A percentile compares a stretch with the other conserved stretches of the same genome.
These are phyloP conservation scores for Aspergillus homomorphus DNA, from an alignment of 495 filamentous ascomycete genomes.

Conservation along the genomic window DNA sequence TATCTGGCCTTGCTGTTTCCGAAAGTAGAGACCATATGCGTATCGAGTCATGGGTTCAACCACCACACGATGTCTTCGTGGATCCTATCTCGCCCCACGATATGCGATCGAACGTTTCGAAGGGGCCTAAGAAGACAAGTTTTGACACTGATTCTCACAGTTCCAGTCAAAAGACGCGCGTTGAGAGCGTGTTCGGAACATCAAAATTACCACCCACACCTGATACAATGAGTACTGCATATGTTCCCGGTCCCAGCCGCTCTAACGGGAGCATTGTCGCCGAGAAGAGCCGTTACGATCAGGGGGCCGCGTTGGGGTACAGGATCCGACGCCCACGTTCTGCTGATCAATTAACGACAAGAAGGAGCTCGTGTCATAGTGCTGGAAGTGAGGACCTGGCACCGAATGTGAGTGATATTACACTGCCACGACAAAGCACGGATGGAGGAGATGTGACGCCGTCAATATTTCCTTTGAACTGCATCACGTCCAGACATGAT, in stretches of 20 bases:
- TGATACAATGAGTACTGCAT: slow-evolving; percentile 46
- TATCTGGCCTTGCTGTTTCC: background rate
- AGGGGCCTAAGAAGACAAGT: slow-evolving; percentile 12
- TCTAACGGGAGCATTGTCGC: slow-evolving; percentile 37
- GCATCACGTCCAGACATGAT: slow-evolving; percentile 28
- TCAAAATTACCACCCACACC: slow-evolving; percentile 41
- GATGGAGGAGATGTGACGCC: slow-evolving; percentile 25
- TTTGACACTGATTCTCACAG: slow-evolving; percentile 24
- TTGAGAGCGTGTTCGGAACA: slow-evolving; percentile 37
- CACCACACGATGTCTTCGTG: slow-evolving; percentile 17
- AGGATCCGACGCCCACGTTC: slow-evolving; percentile 35
- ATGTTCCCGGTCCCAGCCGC: slow-evolving; percentile 28
- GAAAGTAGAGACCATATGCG: slow-evolving; percentile 5
- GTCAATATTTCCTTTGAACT: slow-evolving; percentile 33
- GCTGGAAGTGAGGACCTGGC: slow-evolving; percentile 29
- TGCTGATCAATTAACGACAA: slow-evolving; percentile 31
- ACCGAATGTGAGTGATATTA: slow-evolving; percentile 32
- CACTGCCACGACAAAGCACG: slow-evolving; percentile 21
- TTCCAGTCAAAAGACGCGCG: slow-evolving; percentile 25
- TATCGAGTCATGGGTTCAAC: slow-evolving; percentile 35
- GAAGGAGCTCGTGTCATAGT: slow-evolving; percentile 30
- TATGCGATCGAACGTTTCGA: slow-evolving; percentile 22
- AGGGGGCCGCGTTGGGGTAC: slow-evolving; percentile 14
- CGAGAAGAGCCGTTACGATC: slow-evolving; percentile 23
- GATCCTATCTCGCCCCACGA: slow-evolving; percentile 22